These are phyloP conservation scores for Aristolochia contorta DNA, from an alignment of 164 flowering plant species.

Conservation along the genomic window DNA sequence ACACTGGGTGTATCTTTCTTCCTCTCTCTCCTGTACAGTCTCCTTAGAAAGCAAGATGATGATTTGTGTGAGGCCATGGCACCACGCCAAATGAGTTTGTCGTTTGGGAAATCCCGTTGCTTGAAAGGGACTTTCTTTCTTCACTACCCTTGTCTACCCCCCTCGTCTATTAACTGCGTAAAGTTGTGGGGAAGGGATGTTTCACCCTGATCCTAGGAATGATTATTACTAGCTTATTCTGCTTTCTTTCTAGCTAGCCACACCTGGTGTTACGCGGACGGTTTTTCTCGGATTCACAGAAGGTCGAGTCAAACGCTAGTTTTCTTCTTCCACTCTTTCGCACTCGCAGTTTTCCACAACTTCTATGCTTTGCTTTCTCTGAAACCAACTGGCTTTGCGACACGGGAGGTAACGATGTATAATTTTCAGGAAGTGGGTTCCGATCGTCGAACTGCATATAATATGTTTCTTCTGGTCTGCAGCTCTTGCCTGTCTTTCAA, in stretches of 20 bases:
- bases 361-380: too few relatives aligned
- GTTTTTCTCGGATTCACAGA: too few relatives aligned
- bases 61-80: constrained; percentile 4
- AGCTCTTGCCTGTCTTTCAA: too few relatives aligned
- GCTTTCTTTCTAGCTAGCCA: constrained; percentile 7
- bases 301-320: too few relatives aligned
- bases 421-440: too few relatives aligned
- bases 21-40: constrained; percentile 13
- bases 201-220: not conserved
- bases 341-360: too few relatives aligned
- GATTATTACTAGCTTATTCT: constrained; percentile 3
- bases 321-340: too few relatives aligned
- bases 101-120: constrained; percentile 11
- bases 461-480: too few relatives aligned
- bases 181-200: not conserved
- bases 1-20: not conserved
- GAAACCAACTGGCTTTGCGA: too few relatives aligned
- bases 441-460: too few relatives aligned
- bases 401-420: too few relatives aligned
- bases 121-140: constrained; percentile 16
- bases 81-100: constrained; percentile 26
- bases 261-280: too few relatives aligned
- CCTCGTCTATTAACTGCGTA: not conserved
- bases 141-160: not conserved
- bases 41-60: constrained; percentile 6